These are phyloP conservation scores for Aspergillus glaucus DNA, from an alignment of 2,329 filamentous ascomycete genomes.

Conservation along the genomic window DNA sequence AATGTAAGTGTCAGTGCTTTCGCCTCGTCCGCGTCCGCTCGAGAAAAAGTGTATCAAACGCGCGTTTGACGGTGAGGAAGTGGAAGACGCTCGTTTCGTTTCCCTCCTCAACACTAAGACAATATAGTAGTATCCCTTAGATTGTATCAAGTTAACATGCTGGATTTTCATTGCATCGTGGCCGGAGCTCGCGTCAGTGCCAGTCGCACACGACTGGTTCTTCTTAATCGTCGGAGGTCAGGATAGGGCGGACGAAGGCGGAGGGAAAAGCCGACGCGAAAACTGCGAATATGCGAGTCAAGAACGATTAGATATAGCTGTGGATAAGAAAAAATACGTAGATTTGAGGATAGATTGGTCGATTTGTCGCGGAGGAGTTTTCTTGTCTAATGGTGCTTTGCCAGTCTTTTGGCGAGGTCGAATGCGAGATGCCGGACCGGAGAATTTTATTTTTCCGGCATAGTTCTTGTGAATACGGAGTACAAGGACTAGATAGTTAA, in stretches of 20 bases:
- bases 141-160: conserved; percentile 10
- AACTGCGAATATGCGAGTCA: neutral
- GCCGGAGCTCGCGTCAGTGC: neutral
- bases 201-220: neutral
- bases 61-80: neutral
- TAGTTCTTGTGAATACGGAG: neutral
- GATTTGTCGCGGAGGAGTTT: neutral
- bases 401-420: neutral
- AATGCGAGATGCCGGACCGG: conserved; percentile 4
- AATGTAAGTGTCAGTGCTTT: neutral
- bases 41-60: neutral
- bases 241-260: neutral
- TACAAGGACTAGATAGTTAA: neutral
- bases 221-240: neutral
- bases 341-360: neutral
- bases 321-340: no score
- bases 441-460: conserved; percentile 12
- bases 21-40: no score
- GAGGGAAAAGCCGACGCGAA: neutral
- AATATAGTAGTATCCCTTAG: neutral
- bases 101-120: neutral
- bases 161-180: conserved; percentile 14
- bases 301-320: neutral
- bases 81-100: neutral
- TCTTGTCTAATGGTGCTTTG: neutral